These are phyloP conservation scores for Triticum monococcum DNA, from an alignment of 176 grass and related monocot genomes.

Conservation along the genomic window DNA sequence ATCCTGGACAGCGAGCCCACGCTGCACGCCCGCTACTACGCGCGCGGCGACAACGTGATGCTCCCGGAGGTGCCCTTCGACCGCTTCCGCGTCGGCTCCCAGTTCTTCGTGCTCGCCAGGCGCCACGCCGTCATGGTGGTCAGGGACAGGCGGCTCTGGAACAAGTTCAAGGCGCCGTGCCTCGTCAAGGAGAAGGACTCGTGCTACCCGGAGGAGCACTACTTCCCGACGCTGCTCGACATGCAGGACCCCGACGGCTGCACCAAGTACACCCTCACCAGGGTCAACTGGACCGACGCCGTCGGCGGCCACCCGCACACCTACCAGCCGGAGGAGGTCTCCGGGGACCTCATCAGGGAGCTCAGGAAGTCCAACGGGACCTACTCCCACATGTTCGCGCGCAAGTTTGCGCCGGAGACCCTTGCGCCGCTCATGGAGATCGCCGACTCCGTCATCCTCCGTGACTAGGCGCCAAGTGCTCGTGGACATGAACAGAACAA, in stretches of 20 bases:
- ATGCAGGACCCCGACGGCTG: conserved; percentile 83
- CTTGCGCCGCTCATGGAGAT: conserved; percentile 69
- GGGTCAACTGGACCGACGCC: conserved; percentile 86
- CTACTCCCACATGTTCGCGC: conserved; percentile 77
- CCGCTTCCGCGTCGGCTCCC: conserved; percentile 78
- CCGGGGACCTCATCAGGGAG: conserved; percentile 52
- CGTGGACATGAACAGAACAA: conserved; percentile 29
- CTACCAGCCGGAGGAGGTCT: conserved; percentile 68
- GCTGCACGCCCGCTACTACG: conserved; percentile 71
- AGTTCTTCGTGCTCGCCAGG: conserved; percentile 84
- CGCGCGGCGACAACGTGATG: conserved; percentile 77
- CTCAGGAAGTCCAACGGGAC: conserved; percentile 86
- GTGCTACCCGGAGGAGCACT: conserved; percentile 98
- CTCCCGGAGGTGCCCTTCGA: conserved; percentile 83
- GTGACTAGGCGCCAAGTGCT: conserved; percentile 42
- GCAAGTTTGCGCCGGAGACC: conserved; percentile 65
- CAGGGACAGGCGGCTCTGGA: conserved; percentile 81
- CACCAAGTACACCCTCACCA: conserved; percentile 78
- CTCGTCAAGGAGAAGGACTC: conserved; percentile 50
- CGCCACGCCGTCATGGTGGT: conserved; percentile 80
- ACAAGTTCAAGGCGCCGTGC: conserved; percentile 91
- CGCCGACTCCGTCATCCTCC: conserved; percentile 68
- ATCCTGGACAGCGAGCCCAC: conserved; percentile 69
- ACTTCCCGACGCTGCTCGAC: conserved; percentile 91
- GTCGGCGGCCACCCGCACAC: conserved; percentile 73